Evolutionary conservation across 2,329 filamentous ascomycete genomes (phyloP).

Genomic region (Penicillium decumbens): DNA sequence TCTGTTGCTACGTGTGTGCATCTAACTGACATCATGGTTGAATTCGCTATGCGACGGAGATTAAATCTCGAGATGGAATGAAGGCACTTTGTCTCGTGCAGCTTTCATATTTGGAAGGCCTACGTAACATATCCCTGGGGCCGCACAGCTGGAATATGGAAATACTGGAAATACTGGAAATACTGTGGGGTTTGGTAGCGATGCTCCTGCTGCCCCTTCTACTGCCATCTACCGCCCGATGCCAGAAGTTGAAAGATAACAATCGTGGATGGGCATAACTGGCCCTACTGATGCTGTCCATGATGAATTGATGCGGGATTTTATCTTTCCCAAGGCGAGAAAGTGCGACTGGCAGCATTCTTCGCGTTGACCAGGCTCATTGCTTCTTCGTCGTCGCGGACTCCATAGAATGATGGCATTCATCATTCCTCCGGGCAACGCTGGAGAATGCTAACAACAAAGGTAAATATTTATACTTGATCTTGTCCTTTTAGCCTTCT

Average conservation of each 20-base stretch:
- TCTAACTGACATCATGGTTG: slow-evolving; percentile 7
- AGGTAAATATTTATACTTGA: slow-evolving; percentile 16
- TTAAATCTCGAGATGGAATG: slow-evolving; percentile 15
- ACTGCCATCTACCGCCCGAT: not conserved
- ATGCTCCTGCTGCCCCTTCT: not conserved
- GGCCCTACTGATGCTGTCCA: not conserved
- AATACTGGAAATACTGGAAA: no score
- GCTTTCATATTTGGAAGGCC: slow-evolving; percentile 3
- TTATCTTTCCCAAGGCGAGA: not conserved
- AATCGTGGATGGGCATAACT: not conserved
- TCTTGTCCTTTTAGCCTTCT: not conserved
- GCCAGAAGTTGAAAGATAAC: not conserved
- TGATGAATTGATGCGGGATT: no score
- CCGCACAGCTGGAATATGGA: not conserved
- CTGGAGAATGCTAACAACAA: slow-evolving; percentile 15
- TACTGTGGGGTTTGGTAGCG: not conserved
- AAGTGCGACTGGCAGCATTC: slow-evolving; percentile 17
- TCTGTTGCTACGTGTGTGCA: not conserved
- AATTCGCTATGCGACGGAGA: slow-evolving; percentile 13
- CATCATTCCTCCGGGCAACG: slow-evolving; percentile 18
- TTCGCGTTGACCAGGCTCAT: slow-evolving; percentile 19
- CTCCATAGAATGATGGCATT: slow-evolving; percentile 13
- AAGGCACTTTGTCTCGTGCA: not conserved
- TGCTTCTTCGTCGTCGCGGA: not conserved
- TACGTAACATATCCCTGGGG: slow-evolving; percentile 1